Conservation (phyloP, 73 alveolate species). For the Tetrahymena elliotti region DNA sequence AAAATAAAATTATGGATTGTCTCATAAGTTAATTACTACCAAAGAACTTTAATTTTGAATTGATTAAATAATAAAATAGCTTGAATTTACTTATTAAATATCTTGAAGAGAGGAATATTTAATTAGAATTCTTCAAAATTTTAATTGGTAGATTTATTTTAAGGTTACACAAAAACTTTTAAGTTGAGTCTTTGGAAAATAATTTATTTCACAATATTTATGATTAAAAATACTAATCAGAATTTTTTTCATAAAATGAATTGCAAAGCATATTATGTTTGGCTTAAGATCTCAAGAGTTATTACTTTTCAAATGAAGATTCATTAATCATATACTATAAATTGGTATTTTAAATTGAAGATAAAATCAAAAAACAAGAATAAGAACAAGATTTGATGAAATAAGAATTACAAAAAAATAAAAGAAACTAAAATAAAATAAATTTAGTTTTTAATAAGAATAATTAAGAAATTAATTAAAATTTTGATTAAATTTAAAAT, state of each 20-base stretch:
- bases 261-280: too few species aligned
- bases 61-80: not conserved
- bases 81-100: not conserved
- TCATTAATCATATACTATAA: not conserved
- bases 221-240: not conserved
- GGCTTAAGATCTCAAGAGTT: not conserved
- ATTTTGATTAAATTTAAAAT: too few species aligned
- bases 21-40: not conserved
- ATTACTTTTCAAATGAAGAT: not conserved
- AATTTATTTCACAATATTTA: not conserved
- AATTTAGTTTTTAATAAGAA: too few species aligned
- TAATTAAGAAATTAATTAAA: too few species aligned
- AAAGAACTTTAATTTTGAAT: not conserved
- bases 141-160: not conserved
- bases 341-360: not conserved
- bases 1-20: not conserved
- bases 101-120: not conserved
- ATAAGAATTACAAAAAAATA: not conserved
- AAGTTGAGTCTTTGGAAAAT: not conserved
- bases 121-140: not conserved
- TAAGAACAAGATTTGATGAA: not conserved
- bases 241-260: not conserved
- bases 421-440: too few species aligned
- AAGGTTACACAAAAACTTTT: not conserved
- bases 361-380: not conserved